Evolutionary conservation across 2,329 filamentous ascomycete species (phyloP), one percentile per base, ranked within the genome.

Genomic region (Mollisia scopiformis): DNA sequence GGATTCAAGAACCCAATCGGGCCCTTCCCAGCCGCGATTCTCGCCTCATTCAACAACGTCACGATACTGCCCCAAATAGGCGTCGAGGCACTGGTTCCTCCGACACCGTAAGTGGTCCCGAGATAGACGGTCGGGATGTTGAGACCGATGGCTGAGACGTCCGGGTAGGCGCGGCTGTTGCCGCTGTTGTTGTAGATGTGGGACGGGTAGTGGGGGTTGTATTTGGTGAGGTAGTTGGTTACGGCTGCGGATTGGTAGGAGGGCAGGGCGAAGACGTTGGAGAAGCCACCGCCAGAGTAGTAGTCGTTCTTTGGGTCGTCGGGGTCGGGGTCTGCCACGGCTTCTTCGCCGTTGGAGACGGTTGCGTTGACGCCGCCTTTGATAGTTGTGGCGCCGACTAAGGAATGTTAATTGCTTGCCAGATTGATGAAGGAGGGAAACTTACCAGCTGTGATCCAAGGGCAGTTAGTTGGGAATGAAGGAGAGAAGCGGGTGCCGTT

Each of bases 371-470:
- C 58, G 28, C 58, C 59, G 25, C 28, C 39, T 23, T 58, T 37
- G 11, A 65, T 27, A 10, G 25, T 11, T 16, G 65, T 67, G 25
- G 56, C 65, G 23, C 65, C 65, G n/a, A 66, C 64, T 58, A 27
- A 37, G 33, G 27, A 6, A 23, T 46, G 33, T 59, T 41, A 59
- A 21, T 57, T n/a, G 30, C n/a, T 51, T 2, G 30, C 28, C 11
- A 19, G 23, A 49, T 43, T 33, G 33, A 19, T 13, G 19, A 39
- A 46, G 7, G 1, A 33, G 21, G n/a, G 25, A 51, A 14, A 55
- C 49, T 88, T 88, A 4, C 90, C 82, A 5, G 82, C 75, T 1
- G 88, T 90, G 16, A 90, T 82, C 72, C 83, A 91, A 0, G 88
- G 88, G 68, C 88, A 91, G 0, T 82, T 82, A 0, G 82, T 82